Evolutionary conservation across 768 basidiomycete species (phyloP), one percentile per base, ranked within the genome.

Genomic region (Tylopilus sp.): DNA sequence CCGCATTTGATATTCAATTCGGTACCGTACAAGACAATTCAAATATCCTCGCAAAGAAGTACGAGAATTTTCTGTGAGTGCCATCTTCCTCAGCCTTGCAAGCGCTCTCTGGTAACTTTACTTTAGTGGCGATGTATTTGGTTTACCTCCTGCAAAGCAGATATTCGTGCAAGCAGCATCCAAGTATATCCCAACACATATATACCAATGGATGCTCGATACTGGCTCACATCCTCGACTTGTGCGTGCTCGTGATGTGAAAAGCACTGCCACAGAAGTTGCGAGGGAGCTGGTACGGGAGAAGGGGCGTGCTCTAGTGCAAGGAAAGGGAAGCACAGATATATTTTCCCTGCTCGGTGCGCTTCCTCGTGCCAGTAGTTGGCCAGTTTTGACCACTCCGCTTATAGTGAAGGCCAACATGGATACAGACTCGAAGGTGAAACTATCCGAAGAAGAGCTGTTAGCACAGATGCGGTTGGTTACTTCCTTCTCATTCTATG

Each of bases 1-100:
- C 73, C 26, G 76, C 74, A 22, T 80, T 81, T 51, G 79, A 79
- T 44, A 72, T 61, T 40, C 38, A 55, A 22, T 55, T 61, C 5
- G 28, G 40, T 4, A 17, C 48, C 1, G 8, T 57, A 4, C 28
- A 50, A 31, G 26, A 52, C 4, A 18, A 40, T 21, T 21, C 26
- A 0, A 56, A 61, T 23, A 48, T 51, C 0, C 38, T 57, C 1
- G 51, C 30, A 22, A 44, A 7, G 47, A 15, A 11, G 10, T 61
- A 57, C 22, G 45, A 11, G 8, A 57, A 55, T 20, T 26, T 6
- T 9, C 1, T 61, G 60, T 55, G 9, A 51, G 60, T 50, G 5
- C n/a, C 2, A 3, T 17, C 13, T 8, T 17, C 13, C 9, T 0
- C 25, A 6, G 9, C 17, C 11, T 33, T 21, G 6, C 12, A 7